These are phyloP conservation scores for Dioszegia aurantiaca DNA, from an alignment of 768 basidiomycete species.

Conservation along the genomic window DNA sequence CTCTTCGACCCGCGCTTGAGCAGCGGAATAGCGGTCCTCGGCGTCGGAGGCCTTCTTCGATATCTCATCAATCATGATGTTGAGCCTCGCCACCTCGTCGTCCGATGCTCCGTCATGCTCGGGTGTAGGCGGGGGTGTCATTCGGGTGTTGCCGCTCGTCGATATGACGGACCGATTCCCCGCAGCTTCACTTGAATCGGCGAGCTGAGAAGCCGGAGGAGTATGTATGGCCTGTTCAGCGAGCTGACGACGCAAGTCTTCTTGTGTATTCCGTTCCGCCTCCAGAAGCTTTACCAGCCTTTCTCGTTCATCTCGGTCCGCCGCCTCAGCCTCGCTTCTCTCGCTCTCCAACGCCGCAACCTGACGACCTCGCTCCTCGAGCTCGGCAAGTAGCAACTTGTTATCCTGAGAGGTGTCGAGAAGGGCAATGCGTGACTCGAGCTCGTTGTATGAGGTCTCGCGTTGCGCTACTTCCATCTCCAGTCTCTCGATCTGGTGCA, in stretches of 20 bases:
- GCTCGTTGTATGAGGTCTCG: slow-evolving; percentile 64
- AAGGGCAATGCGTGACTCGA: slow-evolving; percentile 69
- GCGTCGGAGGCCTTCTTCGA: slow-evolving; percentile 25
- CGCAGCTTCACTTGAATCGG: neutral
- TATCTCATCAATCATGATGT: slow-evolving; percentile 33
- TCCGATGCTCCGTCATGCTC: too few relatives aligned
- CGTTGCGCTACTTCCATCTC: slow-evolving; percentile 76
- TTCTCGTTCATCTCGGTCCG: neutral
- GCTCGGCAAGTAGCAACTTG: slow-evolving; percentile 68
- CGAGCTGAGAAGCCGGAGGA: neutral
- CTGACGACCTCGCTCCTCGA: slow-evolving; percentile 76
- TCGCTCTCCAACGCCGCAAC: slow-evolving; percentile 66
- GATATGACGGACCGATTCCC: neutral
- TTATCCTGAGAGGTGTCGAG: slow-evolving; percentile 61
- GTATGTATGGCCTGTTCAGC: neutral
- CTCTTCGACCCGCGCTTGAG: slow-evolving; percentile 87
- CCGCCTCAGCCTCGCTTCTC: slow-evolving; percentile 8
- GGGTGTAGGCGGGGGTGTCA: too few relatives aligned
- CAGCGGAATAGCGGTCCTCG: slow-evolving; percentile 64
- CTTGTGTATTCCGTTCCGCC: slow-evolving; percentile 21
- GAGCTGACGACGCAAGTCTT: slow-evolving; percentile 17
- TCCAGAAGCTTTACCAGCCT: slow-evolving; percentile 9
- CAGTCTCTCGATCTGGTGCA: slow-evolving; percentile 68
- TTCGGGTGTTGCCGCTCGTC: too few relatives aligned
- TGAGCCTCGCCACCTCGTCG: slow-evolving; percentile 66